These are phyloP conservation scores for Pilasporangium apinafurcum DNA, from an alignment of 352 stramenopile species.

Conservation along the genomic window DNA sequence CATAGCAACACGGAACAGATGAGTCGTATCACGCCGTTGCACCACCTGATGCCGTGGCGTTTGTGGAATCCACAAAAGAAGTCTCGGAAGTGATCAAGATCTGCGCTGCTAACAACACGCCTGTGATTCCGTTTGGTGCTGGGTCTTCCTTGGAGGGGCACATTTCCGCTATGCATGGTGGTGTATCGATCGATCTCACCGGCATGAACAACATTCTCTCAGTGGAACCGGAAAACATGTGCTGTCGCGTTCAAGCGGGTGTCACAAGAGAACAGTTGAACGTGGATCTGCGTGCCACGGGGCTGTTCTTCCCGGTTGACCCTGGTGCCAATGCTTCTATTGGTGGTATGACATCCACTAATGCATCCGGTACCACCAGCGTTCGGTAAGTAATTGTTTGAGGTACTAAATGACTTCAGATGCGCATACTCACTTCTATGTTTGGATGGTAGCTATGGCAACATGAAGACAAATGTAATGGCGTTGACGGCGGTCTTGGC, in stretches of 20 bases:
- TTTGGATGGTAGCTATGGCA: slow-evolving; percentile 74
- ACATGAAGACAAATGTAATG: slow-evolving; percentile 97
- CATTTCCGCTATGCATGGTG: slow-evolving; percentile 85
- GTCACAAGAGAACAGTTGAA: slow-evolving; percentile 93
- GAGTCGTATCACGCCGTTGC: slow-evolving; percentile 88
- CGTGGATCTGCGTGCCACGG: slow-evolving; percentile 75
- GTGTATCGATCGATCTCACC: slow-evolving; percentile 90
- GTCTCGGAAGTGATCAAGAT: slow-evolving; percentile 88
- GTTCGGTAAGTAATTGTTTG: slow-evolving; percentile 33
- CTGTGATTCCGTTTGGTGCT: slow-evolving; percentile 94
- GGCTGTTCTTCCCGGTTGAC: slow-evolving; percentile 96
- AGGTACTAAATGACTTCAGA: background rate
- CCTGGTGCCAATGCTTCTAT: slow-evolving; percentile 95
- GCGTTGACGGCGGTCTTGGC: slow-evolving; percentile 89
- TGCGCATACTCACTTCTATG: slow-evolving; percentile 10
- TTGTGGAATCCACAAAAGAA: slow-evolving; percentile 83
- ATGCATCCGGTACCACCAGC: slow-evolving; percentile 87
- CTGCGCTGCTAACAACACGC: slow-evolving; percentile 71
- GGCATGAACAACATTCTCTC: slow-evolving; percentile 71
- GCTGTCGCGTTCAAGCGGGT: slow-evolving; percentile 91
- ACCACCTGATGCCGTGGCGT: slow-evolving; percentile 84
- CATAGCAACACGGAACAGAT: slow-evolving; percentile 81
- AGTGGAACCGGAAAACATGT: slow-evolving; percentile 77
- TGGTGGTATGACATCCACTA: slow-evolving; percentile 93
- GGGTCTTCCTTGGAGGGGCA: slow-evolving; percentile 94